phyloP scores from a whole-genome alignment of 768 basidiomycete genomes.

The Phaeotremella fagi region DNA sequence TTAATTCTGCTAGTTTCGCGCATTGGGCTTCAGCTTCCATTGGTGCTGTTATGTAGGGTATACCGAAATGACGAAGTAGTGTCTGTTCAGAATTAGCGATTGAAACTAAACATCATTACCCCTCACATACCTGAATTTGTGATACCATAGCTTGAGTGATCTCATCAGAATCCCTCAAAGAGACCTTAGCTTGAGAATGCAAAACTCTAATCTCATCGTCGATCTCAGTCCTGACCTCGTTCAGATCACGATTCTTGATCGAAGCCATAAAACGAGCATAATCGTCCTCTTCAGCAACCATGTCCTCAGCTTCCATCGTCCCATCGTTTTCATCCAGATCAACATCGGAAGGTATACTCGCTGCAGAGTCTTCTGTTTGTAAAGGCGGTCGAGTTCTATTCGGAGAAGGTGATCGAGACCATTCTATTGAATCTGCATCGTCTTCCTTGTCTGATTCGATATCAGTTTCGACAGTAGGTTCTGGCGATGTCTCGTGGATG shows the following conservation, averaged over 20 bases:
- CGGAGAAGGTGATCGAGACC: slow-evolving; percentile 51
- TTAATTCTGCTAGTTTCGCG: slow-evolving; percentile 76
- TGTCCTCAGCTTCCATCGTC: slow-evolving; percentile 60
- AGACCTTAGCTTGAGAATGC: slow-evolving; percentile 76
- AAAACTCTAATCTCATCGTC: slow-evolving; percentile 81
- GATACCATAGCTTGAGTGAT: slow-evolving; percentile 90
- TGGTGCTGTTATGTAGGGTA: slow-evolving; percentile 96
- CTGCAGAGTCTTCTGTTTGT: slow-evolving; percentile 45
- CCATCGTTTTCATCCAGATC: slow-evolving; percentile 78
- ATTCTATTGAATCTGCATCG: slow-evolving; percentile 45
- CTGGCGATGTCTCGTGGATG: no score
- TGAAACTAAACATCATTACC: neutral
- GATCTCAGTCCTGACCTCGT: slow-evolving; percentile 77
- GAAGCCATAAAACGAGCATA: slow-evolving; percentile 90
- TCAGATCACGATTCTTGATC: slow-evolving; percentile 78
- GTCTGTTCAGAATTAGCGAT: slow-evolving; percentile 56
- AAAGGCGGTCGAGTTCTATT: slow-evolving; percentile 29
- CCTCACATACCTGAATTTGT: slow-evolving; percentile 60
- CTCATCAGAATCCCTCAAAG: slow-evolving; percentile 90
- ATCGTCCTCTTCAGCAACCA: slow-evolving; percentile 55
- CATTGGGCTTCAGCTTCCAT: slow-evolving; percentile 99
- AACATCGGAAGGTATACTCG: slow-evolving; percentile 62
- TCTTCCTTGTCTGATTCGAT: slow-evolving; percentile 27
- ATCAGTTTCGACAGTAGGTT: slow-evolving; percentile 8
- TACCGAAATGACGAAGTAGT: slow-evolving; percentile 88